Evolutionary conservation across 208 protist genomes (phyloP).

Genomic region (Crithidia bombi): DNA sequence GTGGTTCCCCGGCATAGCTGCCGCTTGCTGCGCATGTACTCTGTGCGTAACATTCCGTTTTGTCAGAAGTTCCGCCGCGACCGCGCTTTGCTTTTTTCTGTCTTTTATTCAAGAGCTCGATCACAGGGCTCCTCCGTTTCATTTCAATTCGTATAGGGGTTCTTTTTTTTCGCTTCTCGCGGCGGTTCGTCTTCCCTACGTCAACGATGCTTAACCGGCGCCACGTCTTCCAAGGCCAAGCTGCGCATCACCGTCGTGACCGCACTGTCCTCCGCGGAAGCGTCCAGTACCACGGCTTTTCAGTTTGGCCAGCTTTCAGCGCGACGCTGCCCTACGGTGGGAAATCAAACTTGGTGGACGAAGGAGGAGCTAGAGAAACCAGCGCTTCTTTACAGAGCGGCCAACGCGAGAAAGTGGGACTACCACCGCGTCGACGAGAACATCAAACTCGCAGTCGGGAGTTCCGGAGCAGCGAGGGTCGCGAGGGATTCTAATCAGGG

Average conservation of each 20-base stretch:
- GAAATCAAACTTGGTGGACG: conserved; percentile 52
- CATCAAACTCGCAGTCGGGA: conserved; percentile 87
- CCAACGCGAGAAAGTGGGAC: conserved; percentile 81
- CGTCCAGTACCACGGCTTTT: conserved; percentile 69
- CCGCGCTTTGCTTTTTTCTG: too few species aligned
- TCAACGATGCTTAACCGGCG: conserved; percentile 4
- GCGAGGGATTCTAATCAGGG: conserved; percentile 79
- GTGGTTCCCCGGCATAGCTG: too few species aligned
- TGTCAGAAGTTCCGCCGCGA: too few species aligned
- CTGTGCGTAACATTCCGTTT: too few species aligned
- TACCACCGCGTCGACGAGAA: conserved; percentile 90
- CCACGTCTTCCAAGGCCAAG: background rate
- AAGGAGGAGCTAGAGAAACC: conserved; percentile 78
- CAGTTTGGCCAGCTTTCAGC: conserved; percentile 78
- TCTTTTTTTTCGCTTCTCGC: background rate
- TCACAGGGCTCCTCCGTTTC: background rate
- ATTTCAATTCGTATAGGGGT: background rate
- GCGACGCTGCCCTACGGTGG: conserved; percentile 73
- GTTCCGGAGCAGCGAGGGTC: conserved; percentile 67
- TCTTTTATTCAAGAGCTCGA: too few species aligned
- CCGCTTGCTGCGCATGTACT: too few species aligned
- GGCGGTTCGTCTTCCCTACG: background rate
- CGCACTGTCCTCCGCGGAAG: background rate
- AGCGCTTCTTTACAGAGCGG: conserved; percentile 70
- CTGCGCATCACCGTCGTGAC: background rate